These are phyloP conservation scores for Erythrobasidium hasegawianum DNA, from an alignment of 1,284 basidiomycete species.

Conservation along the genomic window DNA sequence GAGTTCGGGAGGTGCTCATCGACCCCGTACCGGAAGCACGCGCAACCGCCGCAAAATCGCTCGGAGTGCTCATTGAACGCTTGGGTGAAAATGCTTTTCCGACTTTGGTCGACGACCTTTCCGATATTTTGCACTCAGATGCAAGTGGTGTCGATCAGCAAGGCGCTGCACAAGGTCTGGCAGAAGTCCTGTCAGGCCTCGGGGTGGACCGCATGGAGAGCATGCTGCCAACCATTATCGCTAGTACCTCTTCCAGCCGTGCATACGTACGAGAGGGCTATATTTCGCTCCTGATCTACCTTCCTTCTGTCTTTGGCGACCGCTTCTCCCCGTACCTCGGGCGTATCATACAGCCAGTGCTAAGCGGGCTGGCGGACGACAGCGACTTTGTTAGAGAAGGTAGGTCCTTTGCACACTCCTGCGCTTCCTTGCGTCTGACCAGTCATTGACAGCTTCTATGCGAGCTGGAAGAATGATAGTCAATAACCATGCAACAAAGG, in stretches of 20 bases:
- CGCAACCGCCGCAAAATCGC: slow-evolving; percentile 91
- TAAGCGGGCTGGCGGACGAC: slow-evolving; percentile 85
- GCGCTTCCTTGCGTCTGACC: slow-evolving; percentile 55
- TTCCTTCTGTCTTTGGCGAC: slow-evolving; percentile 92
- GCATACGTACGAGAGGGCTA: slow-evolving; percentile 96
- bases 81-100: slow-evolving; percentile 94
- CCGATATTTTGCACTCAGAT: slow-evolving; percentile 86
- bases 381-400: slow-evolving; percentile 68
- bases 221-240: slow-evolving; percentile 88
- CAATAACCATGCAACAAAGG: slow-evolving; percentile 85
- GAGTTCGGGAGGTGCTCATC: slow-evolving; percentile 87
- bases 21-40: slow-evolving; percentile 67
- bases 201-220: slow-evolving; percentile 97
- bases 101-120: slow-evolving; percentile 83
- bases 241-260: slow-evolving; percentile 81
- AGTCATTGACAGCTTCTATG: slow-evolving; percentile 68
- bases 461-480: slow-evolving; percentile 98
- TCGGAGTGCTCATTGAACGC: slow-evolving; percentile 95
- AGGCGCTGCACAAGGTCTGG: slow-evolving; percentile 95
- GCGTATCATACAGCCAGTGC: slow-evolving; percentile 88
- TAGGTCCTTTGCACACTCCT: neutral
- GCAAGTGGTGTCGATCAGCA: slow-evolving; percentile 91
- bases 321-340: slow-evolving; percentile 94
- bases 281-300: slow-evolving; percentile 93
- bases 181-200: slow-evolving; percentile 89